Evolutionary conservation across 1,139 yeast genomes (phyloP).

Genomic region (Wickerhamomyces sp.): DNA sequence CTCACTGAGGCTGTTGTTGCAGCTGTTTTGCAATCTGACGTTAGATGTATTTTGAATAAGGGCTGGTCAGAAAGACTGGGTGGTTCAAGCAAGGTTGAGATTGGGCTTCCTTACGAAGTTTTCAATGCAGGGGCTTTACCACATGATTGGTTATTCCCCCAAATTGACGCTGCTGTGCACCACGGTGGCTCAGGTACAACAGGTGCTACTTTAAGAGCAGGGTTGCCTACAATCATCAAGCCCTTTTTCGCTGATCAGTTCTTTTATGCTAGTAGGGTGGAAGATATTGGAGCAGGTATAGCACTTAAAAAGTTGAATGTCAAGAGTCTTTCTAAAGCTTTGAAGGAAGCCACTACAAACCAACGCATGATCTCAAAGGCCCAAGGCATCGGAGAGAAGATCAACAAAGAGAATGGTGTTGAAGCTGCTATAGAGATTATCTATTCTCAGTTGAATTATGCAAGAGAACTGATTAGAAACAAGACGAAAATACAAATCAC

Average conservation of each 20-base stretch:
- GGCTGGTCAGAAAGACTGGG: conserved; percentile 88
- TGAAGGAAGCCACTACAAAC: conserved; percentile 64
- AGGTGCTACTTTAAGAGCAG: conserved; percentile 84
- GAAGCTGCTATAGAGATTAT: conserved; percentile 68
- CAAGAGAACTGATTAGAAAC: conserved; percentile 43
- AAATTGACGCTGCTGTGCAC: conserved; percentile 90
- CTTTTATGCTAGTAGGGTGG: conserved; percentile 82
- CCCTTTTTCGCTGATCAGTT: conserved; percentile 97
- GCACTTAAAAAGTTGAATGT: conserved; percentile 64
- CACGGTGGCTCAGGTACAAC: conserved; percentile 99
- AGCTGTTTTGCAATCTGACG: conserved; percentile 76
- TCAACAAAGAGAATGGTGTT: conserved; percentile 75
- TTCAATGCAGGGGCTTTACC: conserved; percentile 72
- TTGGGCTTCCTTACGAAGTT: conserved; percentile 64
- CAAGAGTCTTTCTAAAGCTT: conserved; percentile 58
- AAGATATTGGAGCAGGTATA: conserved; percentile 87
- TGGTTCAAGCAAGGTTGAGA: conserved; percentile 40
- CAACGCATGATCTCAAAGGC: conserved; percentile 66
- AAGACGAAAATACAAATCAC: conserved; percentile 21
- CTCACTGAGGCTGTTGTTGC: conserved; percentile 75
- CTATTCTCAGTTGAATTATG: conserved; percentile 77
- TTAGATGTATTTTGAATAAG: conserved; percentile 80
- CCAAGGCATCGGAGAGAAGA: conserved; percentile 51
- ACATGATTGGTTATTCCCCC: conserved; percentile 92
- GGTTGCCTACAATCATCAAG: conserved; percentile 83